Base-by-base conservation (phyloP, 73 alveolate genomes). In the Effrenium voratum region DNA sequence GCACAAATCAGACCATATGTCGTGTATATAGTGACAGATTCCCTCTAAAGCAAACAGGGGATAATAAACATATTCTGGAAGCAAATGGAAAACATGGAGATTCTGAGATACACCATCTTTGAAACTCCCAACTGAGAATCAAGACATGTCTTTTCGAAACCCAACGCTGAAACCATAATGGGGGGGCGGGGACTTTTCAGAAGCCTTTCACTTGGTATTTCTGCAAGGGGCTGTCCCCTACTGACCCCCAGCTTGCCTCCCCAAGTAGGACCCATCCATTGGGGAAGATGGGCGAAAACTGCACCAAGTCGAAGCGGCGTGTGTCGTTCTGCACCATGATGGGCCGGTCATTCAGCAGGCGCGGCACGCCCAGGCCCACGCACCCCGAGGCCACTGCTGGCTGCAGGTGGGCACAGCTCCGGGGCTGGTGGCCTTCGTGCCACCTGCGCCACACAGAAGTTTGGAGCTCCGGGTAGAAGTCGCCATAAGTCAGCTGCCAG, bases 181-280 rank as follows among this genome's bases (percentile, higher is more conserved):
- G n/a, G n/a, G n/a, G n/a, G n/a, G n/a, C n/a, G n/a, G n/a, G n/a
- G n/a, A n/a, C n/a, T n/a, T n/a, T n/a, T n/a, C n/a, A n/a, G n/a
- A n/a, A n/a, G n/a, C n/a, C n/a, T n/a, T n/a, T n/a, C n/a, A n/a
- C n/a, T n/a, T n/a, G n/a, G n/a, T n/a, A n/a, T n/a, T n/a, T n/a
- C n/a, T n/a, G n/a, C n/a, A n/a, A n/a, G n/a, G n/a, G n/a, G n/a
- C n/a, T n/a, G n/a, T n/a, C n/a, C n/a, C n/a, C n/a, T n/a, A n/a
- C n/a, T n/a, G n/a, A n/a, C n/a, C n/a, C n/a, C n/a, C n/a, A n/a
- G n/a, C n/a, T n/a, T 24, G 79, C 36, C 45, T 90, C 97, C 52
- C 97, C 97, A 41, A 90, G 75, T 44, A 90, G 38, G 57, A 90
- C 97, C 97, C 97, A 90, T 28, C 97, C 97, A 50, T 90, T 90